Base-by-base conservation (phyloP, 2,329 filamentous ascomycete species). In the Trichoderma breve region DNA sequence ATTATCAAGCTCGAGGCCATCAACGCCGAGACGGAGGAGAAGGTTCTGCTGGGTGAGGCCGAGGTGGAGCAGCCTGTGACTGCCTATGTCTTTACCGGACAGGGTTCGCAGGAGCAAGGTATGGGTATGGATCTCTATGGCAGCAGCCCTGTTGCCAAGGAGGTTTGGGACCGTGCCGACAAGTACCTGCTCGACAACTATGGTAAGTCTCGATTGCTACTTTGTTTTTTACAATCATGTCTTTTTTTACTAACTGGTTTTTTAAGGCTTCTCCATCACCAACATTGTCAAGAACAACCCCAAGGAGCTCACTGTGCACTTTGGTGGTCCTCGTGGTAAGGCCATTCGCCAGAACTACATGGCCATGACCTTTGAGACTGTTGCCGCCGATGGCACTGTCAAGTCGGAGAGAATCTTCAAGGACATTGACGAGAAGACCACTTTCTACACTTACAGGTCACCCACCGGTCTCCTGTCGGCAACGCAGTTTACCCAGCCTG, bases 331-430 rank as follows among this genome's bases (percentile, higher is more conserved):
- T 74, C 93, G 94, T 72, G 96, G 96, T 80, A 99, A 98, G 85
- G 94, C 94, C 66, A 99, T 99, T 77, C 94, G 96, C 74, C 92
- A 97, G 80, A 99, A 99, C 84, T 99, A 99, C 87, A 98, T 98
- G 92, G 91, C 95, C 73, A 99, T 99, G 96, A 98, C 95, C 62
- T 99, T 98, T 83, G 96, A 99, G 86, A 97, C 95, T n/a, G 94
- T 99, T 68, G 92, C 92, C 72, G 86, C 93, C 2, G 96, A 99
- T 81, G 96, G 96, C 30, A 90, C 90, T 43, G 94, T 97, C 85
- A 98, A 98, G 84, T 98, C 96, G 0, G 96, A 99, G 87, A 97
- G 95, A 84, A 99, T 99, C 80, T 99, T 99, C 89, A 98, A 99
- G 86, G 95, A 97, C 79, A 95, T 99, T 78, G 89, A 92, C 78